phyloP scores from a whole-genome alignment of 805 yeast species.

The Torulaspora maleeae region DNA sequence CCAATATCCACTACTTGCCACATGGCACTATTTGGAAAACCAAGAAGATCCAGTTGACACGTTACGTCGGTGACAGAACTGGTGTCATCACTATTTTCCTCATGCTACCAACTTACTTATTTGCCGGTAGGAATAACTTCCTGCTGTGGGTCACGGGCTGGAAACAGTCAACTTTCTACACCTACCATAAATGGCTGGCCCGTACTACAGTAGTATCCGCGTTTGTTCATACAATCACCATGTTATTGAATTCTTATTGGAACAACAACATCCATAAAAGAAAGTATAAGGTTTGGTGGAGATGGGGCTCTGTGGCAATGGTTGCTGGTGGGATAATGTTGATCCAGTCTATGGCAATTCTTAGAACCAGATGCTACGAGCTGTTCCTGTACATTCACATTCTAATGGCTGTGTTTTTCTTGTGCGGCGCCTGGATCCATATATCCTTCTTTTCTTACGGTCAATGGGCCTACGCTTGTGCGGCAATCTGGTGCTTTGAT shows the following conservation, averaged over 20 bases:
- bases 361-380: conserved; percentile 48
- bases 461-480: conserved; percentile 48
- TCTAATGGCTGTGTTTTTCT: conserved; percentile 41
- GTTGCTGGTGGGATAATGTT: conserved; percentile 41
- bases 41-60: conserved; percentile 15
- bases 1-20: conserved; percentile 14
- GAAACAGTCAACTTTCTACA: conserved; percentile 54
- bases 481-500: conserved; percentile 70
- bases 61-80: conserved; percentile 47
- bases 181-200: conserved; percentile 63
- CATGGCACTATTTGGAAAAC: conserved; percentile 12
- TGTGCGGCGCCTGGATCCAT: conserved; percentile 48
- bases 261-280: conserved; percentile 36
- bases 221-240: conserved; percentile 51
- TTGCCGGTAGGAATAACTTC: conserved; percentile 70
- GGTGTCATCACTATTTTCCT: conserved; percentile 45
- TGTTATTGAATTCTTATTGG: conserved; percentile 41
- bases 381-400: conserved; percentile 43
- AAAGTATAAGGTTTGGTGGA: conserved; percentile 42
- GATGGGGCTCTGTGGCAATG: conserved; percentile 33
- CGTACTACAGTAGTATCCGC: conserved; percentile 46
- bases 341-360: conserved; percentile 43
- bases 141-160: conserved; percentile 59
- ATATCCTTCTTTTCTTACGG: conserved; percentile 42
- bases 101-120: conserved; percentile 52